These are phyloP conservation scores for Gastrolobium bilobum DNA, from an alignment of 306 rosid species.

Conservation along the genomic window DNA sequence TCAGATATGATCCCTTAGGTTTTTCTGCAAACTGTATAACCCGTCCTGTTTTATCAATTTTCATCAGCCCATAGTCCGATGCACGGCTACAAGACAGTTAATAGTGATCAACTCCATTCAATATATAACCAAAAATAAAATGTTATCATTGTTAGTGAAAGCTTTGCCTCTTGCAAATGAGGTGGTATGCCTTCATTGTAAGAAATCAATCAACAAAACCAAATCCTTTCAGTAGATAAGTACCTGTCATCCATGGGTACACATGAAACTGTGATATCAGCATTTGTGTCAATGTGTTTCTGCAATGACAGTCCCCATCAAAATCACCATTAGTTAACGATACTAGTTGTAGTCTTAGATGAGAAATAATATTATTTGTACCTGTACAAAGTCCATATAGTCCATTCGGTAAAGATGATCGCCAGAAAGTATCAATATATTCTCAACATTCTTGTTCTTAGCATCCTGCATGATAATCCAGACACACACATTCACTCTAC, in stretches of 20 bases:
- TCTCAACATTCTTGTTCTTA: conserved; percentile 87
- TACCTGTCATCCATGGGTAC: conserved; percentile 93
- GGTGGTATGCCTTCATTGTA: not conserved
- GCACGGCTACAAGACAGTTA: conserved; percentile 72
- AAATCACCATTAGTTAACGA: conserved; percentile 24
- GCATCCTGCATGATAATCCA: conserved; percentile 68
- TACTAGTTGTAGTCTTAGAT: conserved; percentile 4
- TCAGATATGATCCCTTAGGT: conserved; percentile 87
- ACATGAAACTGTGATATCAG: conserved; percentile 96
- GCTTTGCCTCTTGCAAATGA: conserved; percentile 9
- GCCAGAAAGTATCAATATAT: conserved; percentile 88
- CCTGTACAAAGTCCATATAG: conserved; percentile 91
- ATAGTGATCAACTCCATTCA: conserved; percentile 35
- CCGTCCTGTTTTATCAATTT: conserved; percentile 77
- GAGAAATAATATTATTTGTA: conserved; percentile 33
- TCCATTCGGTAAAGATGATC: conserved; percentile 96
- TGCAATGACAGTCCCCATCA: conserved; percentile 51
- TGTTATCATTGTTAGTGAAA: not conserved
- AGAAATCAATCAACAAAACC: not conserved
- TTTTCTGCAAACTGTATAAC: conserved; percentile 88
- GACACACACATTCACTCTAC: conserved; percentile 23
- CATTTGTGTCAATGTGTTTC: conserved; percentile 91
- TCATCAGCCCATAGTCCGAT: conserved; percentile 93
- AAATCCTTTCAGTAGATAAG: not conserved
- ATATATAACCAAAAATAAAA: not conserved